phyloP scores from a whole-genome alignment of 2,329 filamentous ascomycete species.

The Aspergillus aculeatus region DNA sequence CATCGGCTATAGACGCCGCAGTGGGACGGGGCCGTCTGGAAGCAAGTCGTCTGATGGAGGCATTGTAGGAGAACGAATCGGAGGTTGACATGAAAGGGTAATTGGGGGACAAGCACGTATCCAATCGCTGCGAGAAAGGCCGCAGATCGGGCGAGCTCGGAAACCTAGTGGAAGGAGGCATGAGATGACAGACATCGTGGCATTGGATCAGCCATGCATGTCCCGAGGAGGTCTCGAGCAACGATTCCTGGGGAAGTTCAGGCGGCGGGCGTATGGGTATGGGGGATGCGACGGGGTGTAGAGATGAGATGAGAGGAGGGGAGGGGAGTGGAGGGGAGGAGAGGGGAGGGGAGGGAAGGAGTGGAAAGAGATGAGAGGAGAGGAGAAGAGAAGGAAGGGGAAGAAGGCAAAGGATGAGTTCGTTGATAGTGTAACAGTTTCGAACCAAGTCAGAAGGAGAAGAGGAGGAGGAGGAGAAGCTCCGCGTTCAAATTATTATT shows the following conservation, averaged over 20 bases:
- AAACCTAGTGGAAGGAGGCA: conserved; percentile 61
- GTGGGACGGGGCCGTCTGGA: conserved; percentile 29
- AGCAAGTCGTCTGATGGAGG: conserved; percentile 29
- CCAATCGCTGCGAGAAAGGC: conserved; percentile 46
- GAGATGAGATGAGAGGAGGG: background rate
- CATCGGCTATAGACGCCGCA: conserved; percentile 46
- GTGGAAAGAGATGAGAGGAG: background rate
- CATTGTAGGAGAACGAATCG: conserved; percentile 24
- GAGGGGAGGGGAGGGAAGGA: background rate
- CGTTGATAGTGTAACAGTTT: no score
- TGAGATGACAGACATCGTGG: conserved; percentile 63
- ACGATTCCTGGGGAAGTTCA: background rate
- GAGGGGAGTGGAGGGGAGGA: background rate
- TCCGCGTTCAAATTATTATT: conserved; percentile 19
- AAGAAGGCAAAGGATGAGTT: no score
- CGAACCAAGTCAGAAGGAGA: background rate
- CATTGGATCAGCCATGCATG: conserved; percentile 39
- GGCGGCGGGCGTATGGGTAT: background rate
- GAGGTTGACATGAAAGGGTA: conserved; percentile 31
- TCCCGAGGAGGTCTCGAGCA: conserved; percentile 26
- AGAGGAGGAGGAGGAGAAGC: conserved; percentile 3
- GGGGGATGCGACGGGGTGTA: background rate
- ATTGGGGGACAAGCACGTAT: conserved; percentile 23
- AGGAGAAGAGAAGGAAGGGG: background rate
- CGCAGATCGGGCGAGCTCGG: conserved; percentile 51